These are phyloP conservation scores for Gaillardinia entomophila DNA, from an alignment of 805 yeast genomes.

Conservation along the genomic window DNA sequence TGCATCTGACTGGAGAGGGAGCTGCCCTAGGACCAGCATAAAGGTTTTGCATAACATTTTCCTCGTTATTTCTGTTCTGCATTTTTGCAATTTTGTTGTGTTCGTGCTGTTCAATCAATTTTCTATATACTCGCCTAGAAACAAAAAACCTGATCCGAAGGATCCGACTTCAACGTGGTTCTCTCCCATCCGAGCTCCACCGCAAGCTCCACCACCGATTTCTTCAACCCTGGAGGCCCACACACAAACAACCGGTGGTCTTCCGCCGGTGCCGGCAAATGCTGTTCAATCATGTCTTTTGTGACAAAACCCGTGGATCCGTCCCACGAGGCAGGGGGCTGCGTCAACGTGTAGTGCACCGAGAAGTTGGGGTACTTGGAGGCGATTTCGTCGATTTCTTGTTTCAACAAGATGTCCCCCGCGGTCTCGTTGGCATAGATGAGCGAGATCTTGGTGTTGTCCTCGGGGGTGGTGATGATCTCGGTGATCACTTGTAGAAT, in stretches of 20 bases:
- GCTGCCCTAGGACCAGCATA: too few relatives aligned
- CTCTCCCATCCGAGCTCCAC: conserved; percentile 58
- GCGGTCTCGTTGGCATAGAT: conserved; percentile 72
- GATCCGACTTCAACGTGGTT: conserved; percentile 39
- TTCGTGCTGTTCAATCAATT: too few relatives aligned
- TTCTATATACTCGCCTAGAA: conserved; percentile 31
- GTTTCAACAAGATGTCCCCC: conserved; percentile 67
- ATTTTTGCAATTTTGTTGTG: too few relatives aligned
- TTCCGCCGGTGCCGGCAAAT: conserved; percentile 45
- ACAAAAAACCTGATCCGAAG: conserved; percentile 55
- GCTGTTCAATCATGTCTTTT: conserved; percentile 47
- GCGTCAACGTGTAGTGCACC: conserved; percentile 53
- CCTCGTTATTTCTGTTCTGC: too few relatives aligned
- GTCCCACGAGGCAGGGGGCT: conserved; percentile 47
- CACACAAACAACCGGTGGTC: conserved; percentile 61
- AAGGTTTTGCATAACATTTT: too few relatives aligned
- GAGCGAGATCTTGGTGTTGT: conserved; percentile 53
- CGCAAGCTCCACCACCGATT: conserved; percentile 43
- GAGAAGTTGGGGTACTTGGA: conserved; percentile 56
- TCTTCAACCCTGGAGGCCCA: conserved; percentile 72
- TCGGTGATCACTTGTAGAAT: conserved; percentile 73
- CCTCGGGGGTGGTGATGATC: conserved; percentile 64
- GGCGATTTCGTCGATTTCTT: conserved; percentile 67
- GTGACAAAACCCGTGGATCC: conserved; percentile 59
- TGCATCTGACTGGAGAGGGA: too few relatives aligned